Evolutionary conservation across 1,139 yeast species (phyloP).

Genomic region (Scheffersomyces segobiensis): DNA sequence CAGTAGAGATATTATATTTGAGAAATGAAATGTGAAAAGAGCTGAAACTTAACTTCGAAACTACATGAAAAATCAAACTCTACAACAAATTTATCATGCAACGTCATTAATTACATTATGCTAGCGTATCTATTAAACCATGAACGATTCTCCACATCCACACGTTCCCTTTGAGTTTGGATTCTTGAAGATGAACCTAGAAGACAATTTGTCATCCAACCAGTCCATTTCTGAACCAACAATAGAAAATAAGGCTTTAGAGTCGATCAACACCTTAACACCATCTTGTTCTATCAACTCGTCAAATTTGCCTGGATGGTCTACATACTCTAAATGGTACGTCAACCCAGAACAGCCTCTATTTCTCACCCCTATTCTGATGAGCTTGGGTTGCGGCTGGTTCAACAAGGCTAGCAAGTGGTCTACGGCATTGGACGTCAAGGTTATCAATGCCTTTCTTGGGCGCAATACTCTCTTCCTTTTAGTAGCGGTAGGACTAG

Average conservation of each 20-base stretch:
- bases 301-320: constrained; percentile 88
- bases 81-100: neutral
- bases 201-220: constrained; percentile 88
- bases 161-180: constrained; percentile 98
- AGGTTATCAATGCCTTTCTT: constrained; percentile 81
- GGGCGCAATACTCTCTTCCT: constrained; percentile 74
- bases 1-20: too few relatives aligned
- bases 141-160: constrained; percentile 98
- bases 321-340: constrained; percentile 87
- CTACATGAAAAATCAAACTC: neutral
- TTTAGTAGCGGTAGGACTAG: constrained; percentile 32
- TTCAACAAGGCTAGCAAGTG: constrained; percentile 69
- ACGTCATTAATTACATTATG: neutral
- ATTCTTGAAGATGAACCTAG: constrained; percentile 87
- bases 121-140: constrained; percentile 55
- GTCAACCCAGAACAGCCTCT: constrained; percentile 96
- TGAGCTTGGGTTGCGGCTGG: constrained; percentile 85
- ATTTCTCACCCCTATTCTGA: constrained; percentile 90
- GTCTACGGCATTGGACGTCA: constrained; percentile 69
- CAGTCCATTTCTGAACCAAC: constrained; percentile 99
- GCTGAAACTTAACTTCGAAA: neutral
- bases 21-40: neutral
- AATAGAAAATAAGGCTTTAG: constrained; percentile 91
- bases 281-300: constrained; percentile 92
- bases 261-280: constrained; percentile 87